Percentiles rank a stretch among this genome's conserved stretches.
These are phyloP conservation scores for Paradendryphiella salina DNA, from an alignment of 2,329 filamentous ascomycete species.

Conservation along the genomic window DNA sequence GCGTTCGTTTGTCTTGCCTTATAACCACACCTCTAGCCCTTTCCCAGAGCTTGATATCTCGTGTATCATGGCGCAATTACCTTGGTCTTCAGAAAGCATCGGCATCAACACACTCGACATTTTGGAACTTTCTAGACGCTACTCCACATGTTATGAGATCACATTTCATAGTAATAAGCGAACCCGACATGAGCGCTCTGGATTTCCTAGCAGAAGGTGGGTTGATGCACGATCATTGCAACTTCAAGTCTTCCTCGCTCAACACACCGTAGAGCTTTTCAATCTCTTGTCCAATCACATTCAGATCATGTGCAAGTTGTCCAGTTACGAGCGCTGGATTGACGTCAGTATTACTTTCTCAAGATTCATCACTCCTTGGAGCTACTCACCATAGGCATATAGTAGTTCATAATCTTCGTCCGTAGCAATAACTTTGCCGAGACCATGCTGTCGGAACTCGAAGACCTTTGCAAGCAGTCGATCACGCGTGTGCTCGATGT, in stretches of 20 bases:
- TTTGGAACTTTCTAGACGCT: too few species aligned
- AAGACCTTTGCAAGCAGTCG: constrained; percentile 84
- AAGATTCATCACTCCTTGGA: neutral
- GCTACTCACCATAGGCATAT: constrained; percentile 77
- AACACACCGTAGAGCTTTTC: constrained; percentile 64
- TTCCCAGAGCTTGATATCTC: too few species aligned
- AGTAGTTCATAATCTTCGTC: constrained; percentile 87
- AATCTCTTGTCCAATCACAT: constrained; percentile 58
- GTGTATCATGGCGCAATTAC: too few species aligned
- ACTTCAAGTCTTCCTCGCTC: constrained; percentile 63
- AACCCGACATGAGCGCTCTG: neutral
- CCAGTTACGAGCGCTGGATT: constrained; percentile 63
- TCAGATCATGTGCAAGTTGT: constrained; percentile 61
- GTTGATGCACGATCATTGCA: constrained; percentile 42
- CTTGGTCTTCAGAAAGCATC: too few species aligned
- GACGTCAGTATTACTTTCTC: constrained; percentile 10
- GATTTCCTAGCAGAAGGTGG: neutral
- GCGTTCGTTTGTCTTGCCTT: too few species aligned
- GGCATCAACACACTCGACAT: too few species aligned
- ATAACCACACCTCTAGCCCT: too few species aligned
- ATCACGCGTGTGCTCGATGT: constrained; percentile 78
- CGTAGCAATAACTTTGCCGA: constrained; percentile 55
- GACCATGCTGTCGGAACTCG: constrained; percentile 74
- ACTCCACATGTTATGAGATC: too few species aligned
- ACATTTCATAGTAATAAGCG: neutral